Percentiles rank a stretch among this genome's conserved stretches.
These are phyloP conservation scores for Straminergon stramineum DNA, from an alignment of 225 moss, liverwort and hornwort species.

Conservation along the genomic window DNA sequence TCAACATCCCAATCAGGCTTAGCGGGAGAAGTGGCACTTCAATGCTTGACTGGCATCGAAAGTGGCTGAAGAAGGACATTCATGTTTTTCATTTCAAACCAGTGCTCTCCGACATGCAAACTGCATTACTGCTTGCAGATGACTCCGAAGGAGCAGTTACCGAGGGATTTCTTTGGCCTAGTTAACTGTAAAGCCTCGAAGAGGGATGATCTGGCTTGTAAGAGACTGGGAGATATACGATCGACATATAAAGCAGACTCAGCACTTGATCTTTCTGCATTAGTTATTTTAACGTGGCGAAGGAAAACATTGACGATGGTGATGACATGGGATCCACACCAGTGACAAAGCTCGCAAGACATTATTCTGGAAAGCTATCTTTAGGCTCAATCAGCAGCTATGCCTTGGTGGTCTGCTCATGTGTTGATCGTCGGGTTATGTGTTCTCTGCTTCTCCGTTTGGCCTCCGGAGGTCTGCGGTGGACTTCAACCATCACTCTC, in stretches of 20 bases:
- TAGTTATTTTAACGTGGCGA: conserved; percentile 1
- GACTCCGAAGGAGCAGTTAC: conserved; percentile 7
- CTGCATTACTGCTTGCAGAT: conserved; percentile 16
- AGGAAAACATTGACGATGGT: background rate
- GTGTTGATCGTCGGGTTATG: conserved; percentile 34
- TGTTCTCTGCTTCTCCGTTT: conserved; percentile 25
- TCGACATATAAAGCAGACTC: background rate
- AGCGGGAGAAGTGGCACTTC: conserved; percentile 1
- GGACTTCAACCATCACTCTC: conserved; percentile 19
- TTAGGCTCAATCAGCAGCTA: conserved; percentile 21
- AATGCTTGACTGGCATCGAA: conserved; percentile 30
- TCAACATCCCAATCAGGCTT: conserved; percentile 1
- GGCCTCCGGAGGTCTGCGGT: conserved; percentile 24
- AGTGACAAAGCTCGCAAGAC: conserved; percentile 9
- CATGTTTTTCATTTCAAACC: conserved; percentile 1
- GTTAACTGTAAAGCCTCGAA: background rate
- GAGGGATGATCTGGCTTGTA: conserved; percentile 9
- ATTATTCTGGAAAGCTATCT: background rate
- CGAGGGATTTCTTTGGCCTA: background rate
- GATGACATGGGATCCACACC: conserved; percentile 3
- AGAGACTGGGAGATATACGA: conserved; percentile 1
- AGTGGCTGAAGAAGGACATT: conserved; percentile 20
- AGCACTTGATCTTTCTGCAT: background rate
- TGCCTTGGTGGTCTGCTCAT: conserved; percentile 44
- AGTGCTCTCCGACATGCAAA: conserved; percentile 30